Evolutionary conservation across 164 flowering plant species (phyloP).

Genomic region (Magnolia changhungtana): DNA sequence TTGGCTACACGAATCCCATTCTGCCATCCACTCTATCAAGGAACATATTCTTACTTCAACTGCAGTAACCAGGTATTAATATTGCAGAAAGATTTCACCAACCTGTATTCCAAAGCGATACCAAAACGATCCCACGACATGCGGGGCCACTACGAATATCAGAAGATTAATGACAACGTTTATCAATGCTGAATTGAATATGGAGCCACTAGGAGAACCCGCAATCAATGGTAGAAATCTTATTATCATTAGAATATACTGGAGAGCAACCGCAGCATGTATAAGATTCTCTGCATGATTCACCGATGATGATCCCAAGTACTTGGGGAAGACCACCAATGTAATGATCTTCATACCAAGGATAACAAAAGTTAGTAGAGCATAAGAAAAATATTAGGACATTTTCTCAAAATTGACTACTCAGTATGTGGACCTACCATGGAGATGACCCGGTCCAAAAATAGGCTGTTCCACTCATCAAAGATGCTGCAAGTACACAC

Average conservation of each 20-base stretch:
- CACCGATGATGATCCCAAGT: conserved; percentile 54
- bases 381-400: background rate
- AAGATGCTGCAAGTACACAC: too few relatives aligned
- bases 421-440: background rate
- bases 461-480: too few relatives aligned
- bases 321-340: conserved; percentile 42
- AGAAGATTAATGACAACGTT: conserved; percentile 86
- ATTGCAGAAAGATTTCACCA: conserved; percentile 5
- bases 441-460: too few relatives aligned
- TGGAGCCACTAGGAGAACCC: conserved; percentile 74
- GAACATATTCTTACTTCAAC: too few relatives aligned
- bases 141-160: conserved; percentile 70
- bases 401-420: background rate
- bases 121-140: conserved; percentile 88
- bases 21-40: too few relatives aligned
- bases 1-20: too few relatives aligned
- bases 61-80: background rate
- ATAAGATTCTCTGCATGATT: conserved; percentile 78
- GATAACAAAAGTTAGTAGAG: background rate
- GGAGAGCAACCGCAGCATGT: conserved; percentile 63
- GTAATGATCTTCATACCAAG: conserved; percentile 51
- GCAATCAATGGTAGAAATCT: conserved; percentile 73
- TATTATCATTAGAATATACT: conserved; percentile 70
- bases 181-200: conserved; percentile 96
- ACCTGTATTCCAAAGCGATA: conserved; percentile 93